Base-by-base conservation (phyloP, 2,329 filamentous ascomycete genomes). In the Ophiostoma himal-ulmi region DNA sequence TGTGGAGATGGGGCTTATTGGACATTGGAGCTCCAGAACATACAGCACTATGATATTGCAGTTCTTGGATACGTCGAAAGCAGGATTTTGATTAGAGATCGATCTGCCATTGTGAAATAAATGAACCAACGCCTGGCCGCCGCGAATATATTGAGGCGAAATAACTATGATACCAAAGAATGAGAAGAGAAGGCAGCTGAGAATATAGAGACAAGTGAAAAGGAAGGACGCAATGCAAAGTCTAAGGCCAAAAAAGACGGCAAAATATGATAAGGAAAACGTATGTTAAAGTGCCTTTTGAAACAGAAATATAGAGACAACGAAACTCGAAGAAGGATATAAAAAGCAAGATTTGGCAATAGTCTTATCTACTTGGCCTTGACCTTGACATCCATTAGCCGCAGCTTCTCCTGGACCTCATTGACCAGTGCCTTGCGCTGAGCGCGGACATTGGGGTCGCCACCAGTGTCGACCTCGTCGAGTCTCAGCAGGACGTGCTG, bases 401-500 rank as follows among this genome's bases (percentile, higher is more conserved):
- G 88, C 74, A 95, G 78, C 62, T 91, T 81, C 13, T 82, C 84
- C 77, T 94, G 91, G 3, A 91, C 88, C 73, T 90, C 84, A 75
- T 83, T 86, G n/a, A 94, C 90, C 68, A 94, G 79, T 71, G 89
- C 89, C 81, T 91, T 94, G 76, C 92, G 82, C 77, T 82, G 86
- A 14, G 83, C 80, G 73, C 91, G 83, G 36, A 90, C 87, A 14
- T 89, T 87, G 11, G 81, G 78, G 74, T 91, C 87, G 5, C 90
- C 91, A 67, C 90, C 89, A 0, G 89, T 89, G 74, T 94, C 91
- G 2, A 94, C 87, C 30, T 85, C 88, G 77, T 95, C 92, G 54
- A 93, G 79, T 80, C 94, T 94, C 73, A 95, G 80, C 52, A 94
- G 76, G 2, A 93, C 87, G 75, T 93, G 90, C 73, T 89, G 87